These are phyloP conservation scores for Lachnellula occidentalis DNA, from an alignment of 2,329 filamentous ascomycete genomes.

Conservation along the genomic window DNA sequence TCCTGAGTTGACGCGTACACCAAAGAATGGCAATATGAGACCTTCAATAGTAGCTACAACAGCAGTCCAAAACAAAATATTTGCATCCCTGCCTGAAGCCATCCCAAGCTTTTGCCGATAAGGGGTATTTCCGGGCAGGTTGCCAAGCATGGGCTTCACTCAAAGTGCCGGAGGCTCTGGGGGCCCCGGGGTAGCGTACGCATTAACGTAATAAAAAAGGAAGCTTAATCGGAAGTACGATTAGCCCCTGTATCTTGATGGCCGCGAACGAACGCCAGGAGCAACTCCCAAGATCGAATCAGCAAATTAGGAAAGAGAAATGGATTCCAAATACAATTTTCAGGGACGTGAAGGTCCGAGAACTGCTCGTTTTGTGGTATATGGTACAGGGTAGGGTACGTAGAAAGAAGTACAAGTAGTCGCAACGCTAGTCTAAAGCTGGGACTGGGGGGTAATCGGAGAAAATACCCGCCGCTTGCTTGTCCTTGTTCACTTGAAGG, in stretches of 20 bases:
- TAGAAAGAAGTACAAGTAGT: neutral
- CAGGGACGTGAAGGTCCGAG: neutral
- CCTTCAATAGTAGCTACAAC: neutral
- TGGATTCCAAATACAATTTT: neutral
- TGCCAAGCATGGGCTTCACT: neutral
- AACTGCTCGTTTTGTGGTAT: neutral
- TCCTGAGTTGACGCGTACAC: neutral
- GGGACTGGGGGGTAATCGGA: too few species aligned
- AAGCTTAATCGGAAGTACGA: neutral
- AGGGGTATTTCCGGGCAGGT: conserved; percentile 8
- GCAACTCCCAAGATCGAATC: neutral
- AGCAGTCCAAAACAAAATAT: neutral
- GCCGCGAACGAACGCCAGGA: neutral
- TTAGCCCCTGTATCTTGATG: neutral
- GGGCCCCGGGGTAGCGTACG: neutral
- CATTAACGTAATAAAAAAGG: neutral
- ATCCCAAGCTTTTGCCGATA: conserved; percentile 1
- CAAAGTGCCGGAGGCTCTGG: neutral
- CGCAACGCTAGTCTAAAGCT: neutral
- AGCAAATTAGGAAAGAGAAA: neutral
- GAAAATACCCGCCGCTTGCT: too few species aligned
- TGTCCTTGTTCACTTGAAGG: too few species aligned
- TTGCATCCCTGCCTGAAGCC: neutral
- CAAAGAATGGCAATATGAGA: neutral
- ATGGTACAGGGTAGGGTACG: too few species aligned